These are phyloP conservation scores for Jamesozyma lodderae DNA, from an alignment of 805 yeast genomes.

Conservation along the genomic window DNA sequence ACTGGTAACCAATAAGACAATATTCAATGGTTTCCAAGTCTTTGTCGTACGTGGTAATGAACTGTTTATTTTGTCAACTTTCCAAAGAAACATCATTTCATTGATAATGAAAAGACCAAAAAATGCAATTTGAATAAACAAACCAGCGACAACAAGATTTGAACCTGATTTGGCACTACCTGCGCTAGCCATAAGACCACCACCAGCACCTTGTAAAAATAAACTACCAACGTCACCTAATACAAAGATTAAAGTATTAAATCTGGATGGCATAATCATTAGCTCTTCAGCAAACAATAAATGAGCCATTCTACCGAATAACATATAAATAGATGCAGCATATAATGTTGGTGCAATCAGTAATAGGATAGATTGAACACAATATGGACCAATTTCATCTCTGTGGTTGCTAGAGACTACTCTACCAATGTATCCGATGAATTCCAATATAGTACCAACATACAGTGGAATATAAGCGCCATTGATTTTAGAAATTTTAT, in stretches of 20 bases:
- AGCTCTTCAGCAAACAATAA: slow-evolving; percentile 13
- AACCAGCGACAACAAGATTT: slow-evolving; percentile 23
- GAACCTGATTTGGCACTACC: slow-evolving; percentile 12
- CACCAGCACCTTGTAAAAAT: slow-evolving; percentile 28
- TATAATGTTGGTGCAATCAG: slow-evolving; percentile 28
- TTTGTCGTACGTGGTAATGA: slow-evolving; percentile 1
- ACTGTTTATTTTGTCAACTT: slow-evolving; percentile 4
- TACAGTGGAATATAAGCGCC: slow-evolving; percentile 20
- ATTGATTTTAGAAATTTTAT: slow-evolving; percentile 1
- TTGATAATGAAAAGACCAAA: slow-evolving; percentile 25
- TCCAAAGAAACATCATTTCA: slow-evolving; percentile 10
- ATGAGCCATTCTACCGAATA: slow-evolving; percentile 22
- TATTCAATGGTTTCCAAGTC: slow-evolving; percentile 13
- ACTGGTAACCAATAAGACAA: slow-evolving; percentile 8
- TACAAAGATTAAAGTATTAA: slow-evolving; percentile 25
- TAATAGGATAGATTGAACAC: slow-evolving; percentile 22
- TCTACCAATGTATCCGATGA: slow-evolving; percentile 24
- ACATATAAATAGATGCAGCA: slow-evolving; percentile 30
- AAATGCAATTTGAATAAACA: slow-evolving; percentile 26
- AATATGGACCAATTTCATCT: slow-evolving; percentile 12
- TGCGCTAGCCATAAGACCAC: slow-evolving; percentile 19
- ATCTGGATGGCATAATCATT: slow-evolving; percentile 17
- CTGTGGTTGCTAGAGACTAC: slow-evolving; percentile 10
- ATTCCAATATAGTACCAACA: slow-evolving; percentile 22
- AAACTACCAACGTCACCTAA: slow-evolving; percentile 28